A percentile compares a stretch with the other conserved stretches of the same genome.
Conservation (phyloP, 352 stramenopile species). For the Globisporangium megalacanthum region DNA sequence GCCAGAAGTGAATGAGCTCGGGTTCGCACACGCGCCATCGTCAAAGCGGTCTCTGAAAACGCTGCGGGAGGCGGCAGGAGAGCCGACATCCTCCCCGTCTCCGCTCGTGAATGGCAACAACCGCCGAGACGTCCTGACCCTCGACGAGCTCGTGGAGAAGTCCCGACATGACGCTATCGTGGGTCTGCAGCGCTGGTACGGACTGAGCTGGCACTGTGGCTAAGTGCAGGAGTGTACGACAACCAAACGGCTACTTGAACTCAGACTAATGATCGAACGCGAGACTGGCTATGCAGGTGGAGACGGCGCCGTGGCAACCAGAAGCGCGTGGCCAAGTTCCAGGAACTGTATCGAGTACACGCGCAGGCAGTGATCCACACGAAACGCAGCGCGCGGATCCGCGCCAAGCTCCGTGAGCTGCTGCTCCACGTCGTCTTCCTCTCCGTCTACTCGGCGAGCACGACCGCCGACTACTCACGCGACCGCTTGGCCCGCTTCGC, state of each 20-base stretch:
- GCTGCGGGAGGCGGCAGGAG: not conserved
- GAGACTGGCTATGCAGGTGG: conserved; percentile 30
- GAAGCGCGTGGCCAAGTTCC: conserved; percentile 26
- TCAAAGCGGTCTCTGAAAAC: not conserved
- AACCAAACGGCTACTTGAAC: too few relatives aligned
- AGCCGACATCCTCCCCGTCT: not conserved
- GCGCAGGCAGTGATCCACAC: conserved; percentile 22
- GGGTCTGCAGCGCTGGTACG: conserved; percentile 33
- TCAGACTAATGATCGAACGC: too few relatives aligned
- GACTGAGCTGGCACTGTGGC: not conserved
- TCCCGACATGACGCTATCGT: conserved; percentile 31
- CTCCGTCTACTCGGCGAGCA: conserved; percentile 30
- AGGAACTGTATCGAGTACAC: conserved; percentile 23
- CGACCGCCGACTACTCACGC: conserved; percentile 19
- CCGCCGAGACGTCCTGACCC: conserved; percentile 11
- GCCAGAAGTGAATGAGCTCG: not conserved
- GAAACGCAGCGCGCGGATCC: conserved; percentile 27
- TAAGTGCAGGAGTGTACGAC: too few relatives aligned
- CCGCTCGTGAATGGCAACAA: not conserved
- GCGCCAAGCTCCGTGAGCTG: conserved; percentile 43
- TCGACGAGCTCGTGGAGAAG: conserved; percentile 35
- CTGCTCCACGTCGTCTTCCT: conserved; percentile 42
- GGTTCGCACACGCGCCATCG: not conserved
- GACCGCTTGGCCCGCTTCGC: conserved; percentile 36
- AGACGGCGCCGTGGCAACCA: conserved; percentile 22